Percentiles rank a stretch among this genome's conserved stretches.
Conservation (phyloP, 371 early-diverging fungal genomes). For the Rhizopus microsporus region DNA sequence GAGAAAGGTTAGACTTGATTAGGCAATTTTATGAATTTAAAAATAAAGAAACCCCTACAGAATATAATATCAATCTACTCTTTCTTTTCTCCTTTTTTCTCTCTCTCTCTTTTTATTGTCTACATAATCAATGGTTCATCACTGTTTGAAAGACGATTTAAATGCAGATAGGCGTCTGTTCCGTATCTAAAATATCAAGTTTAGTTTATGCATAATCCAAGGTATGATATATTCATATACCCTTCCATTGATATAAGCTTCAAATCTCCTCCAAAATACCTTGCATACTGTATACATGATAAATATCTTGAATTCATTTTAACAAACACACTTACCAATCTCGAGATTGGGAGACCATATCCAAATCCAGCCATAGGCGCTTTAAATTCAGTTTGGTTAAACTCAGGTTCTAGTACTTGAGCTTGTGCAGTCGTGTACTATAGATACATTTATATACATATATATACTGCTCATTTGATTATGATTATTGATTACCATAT, state of each 20-base stretch:
- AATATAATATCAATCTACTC: too few species aligned
- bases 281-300: conserved; percentile 63
- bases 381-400: conserved; percentile 85
- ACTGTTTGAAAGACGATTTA: conserved; percentile 87
- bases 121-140: conserved; percentile 82
- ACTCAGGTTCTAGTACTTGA: conserved; percentile 83
- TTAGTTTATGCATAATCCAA: background rate
- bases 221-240: conserved; percentile 35
- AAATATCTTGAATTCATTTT: background rate
- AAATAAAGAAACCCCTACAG: too few species aligned
- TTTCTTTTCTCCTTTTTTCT: background rate
- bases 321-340: conserved; percentile 11
- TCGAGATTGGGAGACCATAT: conserved; percentile 88
- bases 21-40: too few species aligned
- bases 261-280: conserved; percentile 96
- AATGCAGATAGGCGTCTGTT: conserved; percentile 95
- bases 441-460: background rate
- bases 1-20: too few species aligned
- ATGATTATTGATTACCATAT: conserved; percentile 65
- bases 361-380: conserved; percentile 99
- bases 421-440: conserved; percentile 93
- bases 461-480: background rate
- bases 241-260: conserved; percentile 96
- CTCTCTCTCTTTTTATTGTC: conserved; percentile 3
- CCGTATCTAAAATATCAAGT: conserved; percentile 63